Percentiles rank a stretch among this genome's conserved stretches.
phyloP scores from a whole-genome alignment of 1,139 yeast species.

The Yamadazyma sp. region DNA sequence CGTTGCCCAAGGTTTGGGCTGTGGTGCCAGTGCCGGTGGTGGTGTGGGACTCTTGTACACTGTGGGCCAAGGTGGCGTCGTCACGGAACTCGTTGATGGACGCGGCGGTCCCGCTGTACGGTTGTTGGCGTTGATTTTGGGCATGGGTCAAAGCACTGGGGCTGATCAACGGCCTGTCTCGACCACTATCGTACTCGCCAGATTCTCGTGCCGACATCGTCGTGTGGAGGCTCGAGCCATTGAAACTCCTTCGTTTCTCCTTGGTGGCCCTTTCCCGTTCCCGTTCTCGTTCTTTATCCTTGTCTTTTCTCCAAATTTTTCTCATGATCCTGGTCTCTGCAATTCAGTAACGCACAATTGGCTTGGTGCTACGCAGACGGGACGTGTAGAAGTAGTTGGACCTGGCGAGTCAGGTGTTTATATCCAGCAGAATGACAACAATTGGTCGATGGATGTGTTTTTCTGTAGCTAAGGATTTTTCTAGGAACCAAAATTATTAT shows the following conservation, averaged over 20 bases:
- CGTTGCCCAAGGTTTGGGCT: not conserved
- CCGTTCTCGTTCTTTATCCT: constrained; percentile 14
- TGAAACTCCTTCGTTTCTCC: constrained; percentile 15
- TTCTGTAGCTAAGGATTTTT: not conserved
- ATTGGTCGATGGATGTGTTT: no score
- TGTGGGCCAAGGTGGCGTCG: constrained; percentile 7
- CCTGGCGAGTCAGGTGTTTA: no score
- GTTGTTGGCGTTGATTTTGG: not conserved
- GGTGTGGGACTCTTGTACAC: constrained; percentile 2
- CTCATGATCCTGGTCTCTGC: constrained; percentile 14
- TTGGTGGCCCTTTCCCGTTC: constrained; percentile 18
- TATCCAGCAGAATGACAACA: no score
- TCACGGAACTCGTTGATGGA: constrained; percentile 1
- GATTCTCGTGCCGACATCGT: constrained; percentile 7
- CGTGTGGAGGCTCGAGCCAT: constrained; percentile 7
- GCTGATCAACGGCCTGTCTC: not conserved
- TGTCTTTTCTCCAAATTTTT: constrained; percentile 21
- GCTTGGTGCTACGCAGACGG: no score
- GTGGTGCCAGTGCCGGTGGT: not conserved
- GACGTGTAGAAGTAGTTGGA: no score
- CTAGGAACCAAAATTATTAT: no score
- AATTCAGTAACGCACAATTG: not conserved
- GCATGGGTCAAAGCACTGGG: not conserved
- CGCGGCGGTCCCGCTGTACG: not conserved
- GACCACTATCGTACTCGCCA: constrained; percentile 1